Evolutionary conservation across 176 grass and related monocot genomes (phyloP).

Genomic region (Coix lacrymajobi): DNA sequence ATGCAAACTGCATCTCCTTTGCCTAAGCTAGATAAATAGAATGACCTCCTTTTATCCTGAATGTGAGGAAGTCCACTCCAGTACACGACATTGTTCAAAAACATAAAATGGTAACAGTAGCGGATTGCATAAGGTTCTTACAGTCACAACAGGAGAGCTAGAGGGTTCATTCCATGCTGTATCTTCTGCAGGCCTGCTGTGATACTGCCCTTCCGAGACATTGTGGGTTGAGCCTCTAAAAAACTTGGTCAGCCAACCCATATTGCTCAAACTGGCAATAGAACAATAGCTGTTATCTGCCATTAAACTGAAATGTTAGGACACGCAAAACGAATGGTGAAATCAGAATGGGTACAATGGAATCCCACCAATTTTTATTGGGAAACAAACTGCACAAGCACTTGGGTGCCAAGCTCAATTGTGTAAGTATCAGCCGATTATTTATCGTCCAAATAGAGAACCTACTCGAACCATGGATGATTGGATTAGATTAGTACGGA

Average conservation of each 20-base stretch:
- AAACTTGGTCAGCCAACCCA: constrained; percentile 86
- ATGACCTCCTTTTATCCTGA: neutral
- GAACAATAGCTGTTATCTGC: constrained; percentile 16
- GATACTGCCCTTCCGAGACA: constrained; percentile 56
- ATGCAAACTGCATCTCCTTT: neutral
- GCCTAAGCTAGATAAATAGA: constrained; percentile 6
- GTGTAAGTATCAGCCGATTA: neutral
- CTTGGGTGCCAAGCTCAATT: neutral
- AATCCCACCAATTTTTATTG: neutral
- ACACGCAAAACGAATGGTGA: neutral
- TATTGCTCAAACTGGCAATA: constrained; percentile 18
- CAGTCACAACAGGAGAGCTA: constrained; percentile 33
- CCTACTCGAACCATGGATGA: neutral
- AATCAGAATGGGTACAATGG: neutral
- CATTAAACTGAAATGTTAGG: neutral
- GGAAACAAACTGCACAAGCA: neutral
- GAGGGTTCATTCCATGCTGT: constrained; percentile 44
- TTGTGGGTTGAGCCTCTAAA: constrained; percentile 79
- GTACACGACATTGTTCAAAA: neutral
- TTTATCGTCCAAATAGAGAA: neutral
- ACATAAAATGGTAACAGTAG: neutral
- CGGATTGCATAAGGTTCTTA: constrained; percentile 16
- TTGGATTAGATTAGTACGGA: neutral
- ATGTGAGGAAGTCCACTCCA: neutral
- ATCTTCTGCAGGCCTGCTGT: constrained; percentile 34